Conservation (phyloP, 176 grass and related monocot species). For the sorghum (Sorghum bicolor) region DNA sequence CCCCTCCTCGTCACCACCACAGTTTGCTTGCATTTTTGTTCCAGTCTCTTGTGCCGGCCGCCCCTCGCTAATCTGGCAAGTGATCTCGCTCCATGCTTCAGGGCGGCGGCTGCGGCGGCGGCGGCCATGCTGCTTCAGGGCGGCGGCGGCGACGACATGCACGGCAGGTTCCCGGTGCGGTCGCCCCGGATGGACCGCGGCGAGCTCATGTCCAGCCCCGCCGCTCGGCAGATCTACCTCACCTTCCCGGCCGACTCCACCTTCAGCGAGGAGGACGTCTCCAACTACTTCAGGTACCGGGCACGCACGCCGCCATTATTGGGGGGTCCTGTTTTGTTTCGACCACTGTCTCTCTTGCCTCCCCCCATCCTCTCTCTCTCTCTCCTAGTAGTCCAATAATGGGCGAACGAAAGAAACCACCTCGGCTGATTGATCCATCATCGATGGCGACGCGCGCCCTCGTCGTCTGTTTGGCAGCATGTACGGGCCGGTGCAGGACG, state of each 20-base stretch:
- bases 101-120: constrained; percentile 30
- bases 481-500: constrained; percentile 84
- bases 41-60: neutral
- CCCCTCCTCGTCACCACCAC: neutral
- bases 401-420: neutral
- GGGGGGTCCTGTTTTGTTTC: neutral
- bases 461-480: constrained; percentile 33
- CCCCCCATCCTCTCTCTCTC: too few relatives aligned
- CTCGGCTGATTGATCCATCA: neutral
- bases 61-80: neutral
- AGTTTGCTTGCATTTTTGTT: neutral
- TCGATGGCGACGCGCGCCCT: neutral
- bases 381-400: neutral
- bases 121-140: constrained; percentile 38
- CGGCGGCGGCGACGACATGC: constrained; percentile 36
- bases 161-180: constrained; percentile 42
- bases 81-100: neutral
- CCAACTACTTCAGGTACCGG: constrained; percentile 75
- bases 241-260: constrained; percentile 86
- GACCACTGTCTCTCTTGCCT: neutral
- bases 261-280: constrained; percentile 79
- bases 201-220: constrained; percentile 48
- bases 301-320: neutral
- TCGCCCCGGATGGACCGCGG: constrained; percentile 54
- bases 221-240: constrained; percentile 82